Conservation (phyloP, 2,329 filamentous ascomycete genomes). For the Colletotrichum magnum region DNA sequence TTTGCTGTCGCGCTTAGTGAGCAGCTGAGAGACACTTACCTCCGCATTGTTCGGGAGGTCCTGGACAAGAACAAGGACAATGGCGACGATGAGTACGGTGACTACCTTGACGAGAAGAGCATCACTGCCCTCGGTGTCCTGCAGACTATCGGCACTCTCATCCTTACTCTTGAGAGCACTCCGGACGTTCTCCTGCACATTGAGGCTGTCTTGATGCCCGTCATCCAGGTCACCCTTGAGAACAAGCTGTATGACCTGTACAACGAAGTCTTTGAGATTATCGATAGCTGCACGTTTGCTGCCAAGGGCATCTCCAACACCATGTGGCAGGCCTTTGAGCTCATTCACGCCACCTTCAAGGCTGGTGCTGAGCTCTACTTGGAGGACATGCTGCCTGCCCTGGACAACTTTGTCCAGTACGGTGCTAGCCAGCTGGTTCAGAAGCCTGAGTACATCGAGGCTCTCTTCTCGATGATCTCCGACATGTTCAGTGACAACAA, state of each 20-base stretch:
- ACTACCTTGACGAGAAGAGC: conserved; percentile 97
- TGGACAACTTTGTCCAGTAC: conserved; percentile 98
- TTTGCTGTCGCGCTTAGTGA: conserved; percentile 97
- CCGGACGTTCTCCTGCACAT: conserved; percentile 95
- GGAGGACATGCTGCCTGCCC: conserved; percentile 97
- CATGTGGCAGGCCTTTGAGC: conserved; percentile 99
- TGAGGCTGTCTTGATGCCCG: conserved; percentile 96
- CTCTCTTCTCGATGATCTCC: conserved; percentile 92
- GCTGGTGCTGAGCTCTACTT: conserved; percentile 96
- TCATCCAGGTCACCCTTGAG: conserved; percentile 94
- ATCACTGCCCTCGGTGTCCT: conserved; percentile 96
- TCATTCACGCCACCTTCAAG: conserved; percentile 98
- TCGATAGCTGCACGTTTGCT: conserved; percentile 98
- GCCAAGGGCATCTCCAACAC: conserved; percentile 95
- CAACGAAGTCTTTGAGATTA: conserved; percentile 99
- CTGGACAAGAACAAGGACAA: conserved; percentile 85
- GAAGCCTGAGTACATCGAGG: conserved; percentile 88
- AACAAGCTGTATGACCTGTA: conserved; percentile 99
- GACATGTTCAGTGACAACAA: conserved; percentile 96
- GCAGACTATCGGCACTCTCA: conserved; percentile 97
- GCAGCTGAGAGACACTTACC: conserved; percentile 94
- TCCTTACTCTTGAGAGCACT: conserved; percentile 96
- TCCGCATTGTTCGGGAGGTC: conserved; percentile 92
- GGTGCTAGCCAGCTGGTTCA: conserved; percentile 84
- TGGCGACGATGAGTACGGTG: conserved; percentile 84